Evolutionary conservation across 225 moss, liverwort and hornwort genomes (phyloP), one percentile per base, ranked within the genome.

Genomic region (Ulota crispa): DNA sequence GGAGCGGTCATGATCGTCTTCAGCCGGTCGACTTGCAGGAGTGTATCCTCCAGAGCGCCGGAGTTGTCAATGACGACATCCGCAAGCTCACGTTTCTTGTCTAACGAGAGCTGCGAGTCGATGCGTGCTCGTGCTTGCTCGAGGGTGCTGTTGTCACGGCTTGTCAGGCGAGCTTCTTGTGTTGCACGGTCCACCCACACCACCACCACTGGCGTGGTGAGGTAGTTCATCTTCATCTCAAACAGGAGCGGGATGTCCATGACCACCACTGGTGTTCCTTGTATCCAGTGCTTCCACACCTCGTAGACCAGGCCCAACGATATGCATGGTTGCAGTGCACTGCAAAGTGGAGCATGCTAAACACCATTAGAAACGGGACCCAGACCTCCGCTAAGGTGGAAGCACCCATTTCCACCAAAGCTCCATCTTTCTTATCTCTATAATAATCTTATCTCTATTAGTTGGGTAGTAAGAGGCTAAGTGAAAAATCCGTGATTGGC

Each of bases 311-410:
- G 86, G 4, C 93, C 89, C 24, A 93, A 80, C 3, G 86, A 93
- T 66, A 97, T 97, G 81, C 86, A 89, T 14, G 95, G 97, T 75
- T 95, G 89, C 81, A 98, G 62, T 26, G 95, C 97, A 87, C 95
- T 97, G 87, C 42, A 75, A 16, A 21, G 23, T 15, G 57, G 57
- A 43, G 57, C 2, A 59, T 30, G 30, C 31, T 5, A 3, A 23
- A 23, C 8, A 23, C 42, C 41, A 59, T 79, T 15, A 79, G 37
- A 65, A 65, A 68, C 23, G 42, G 12, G 68, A 42, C 1, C 4
- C 36, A 36, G 67, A n/a, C n/a, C 37, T 10, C 34, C n/a, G n/a
- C n/a, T n/a, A n/a, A n/a, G n/a, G n/a, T n/a, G n/a, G n/a, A n/a
- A n/a, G n/a, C n/a, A n/a, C n/a, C n/a, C n/a, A n/a, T n/a, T n/a